Percentiles rank a stretch among this genome's conserved stretches.
Evolutionary conservation across 2,329 filamentous ascomycete species (phyloP).

Genomic region (Calycina herbarum): DNA sequence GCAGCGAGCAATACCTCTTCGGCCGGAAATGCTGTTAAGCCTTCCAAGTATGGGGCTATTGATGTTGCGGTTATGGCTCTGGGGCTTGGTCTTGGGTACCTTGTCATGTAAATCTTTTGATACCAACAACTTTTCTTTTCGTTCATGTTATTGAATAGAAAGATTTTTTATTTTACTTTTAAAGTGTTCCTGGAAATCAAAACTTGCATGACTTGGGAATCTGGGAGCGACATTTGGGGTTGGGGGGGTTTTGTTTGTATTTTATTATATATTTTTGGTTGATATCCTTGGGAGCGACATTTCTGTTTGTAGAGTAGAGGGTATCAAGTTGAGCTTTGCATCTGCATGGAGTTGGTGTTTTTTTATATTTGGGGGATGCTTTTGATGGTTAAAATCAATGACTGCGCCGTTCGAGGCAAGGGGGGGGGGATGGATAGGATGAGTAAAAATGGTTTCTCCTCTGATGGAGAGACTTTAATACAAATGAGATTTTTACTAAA

Average conservation of each 20-base stretch:
- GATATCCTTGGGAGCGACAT: neutral
- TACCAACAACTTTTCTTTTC: neutral
- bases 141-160: neutral
- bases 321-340: slow-evolving; percentile 5
- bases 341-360: neutral
- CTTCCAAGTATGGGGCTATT: slow-evolving; percentile 32
- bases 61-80: slow-evolving; percentile 34
- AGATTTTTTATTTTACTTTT: neutral
- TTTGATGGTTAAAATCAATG: neutral
- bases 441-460: too few species aligned
- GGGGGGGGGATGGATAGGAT: too few species aligned
- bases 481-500: too few species aligned
- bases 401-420: too few species aligned
- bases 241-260: neutral
- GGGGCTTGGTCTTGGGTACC: slow-evolving; percentile 36
- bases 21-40: slow-evolving; percentile 19
- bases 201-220: too few species aligned
- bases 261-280: neutral
- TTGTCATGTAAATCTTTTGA: slow-evolving; percentile 35
- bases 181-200: too few species aligned
- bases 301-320: neutral
- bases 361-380: neutral
- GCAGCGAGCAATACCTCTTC: neutral
- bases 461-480: too few species aligned
- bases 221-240: too few species aligned